Percentiles rank a stretch among this genome's conserved stretches.
These are phyloP conservation scores for Erodium maritimum DNA, from an alignment of 345 rosid genomes.

Conservation along the genomic window DNA sequence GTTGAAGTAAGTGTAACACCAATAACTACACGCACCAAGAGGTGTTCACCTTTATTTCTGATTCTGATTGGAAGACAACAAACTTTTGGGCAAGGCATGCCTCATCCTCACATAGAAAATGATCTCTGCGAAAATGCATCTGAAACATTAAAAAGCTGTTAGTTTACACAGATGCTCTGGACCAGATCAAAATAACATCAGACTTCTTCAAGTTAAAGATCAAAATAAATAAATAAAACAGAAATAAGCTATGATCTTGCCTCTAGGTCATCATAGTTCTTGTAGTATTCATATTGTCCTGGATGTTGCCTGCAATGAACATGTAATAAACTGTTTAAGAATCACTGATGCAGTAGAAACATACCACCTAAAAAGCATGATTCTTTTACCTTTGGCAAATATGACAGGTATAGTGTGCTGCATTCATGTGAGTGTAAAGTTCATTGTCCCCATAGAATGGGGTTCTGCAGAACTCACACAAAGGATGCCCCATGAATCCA, in stretches of 20 bases:
- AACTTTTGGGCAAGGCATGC: conserved; percentile 86
- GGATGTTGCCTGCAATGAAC: conserved; percentile 64
- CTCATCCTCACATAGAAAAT: conserved; percentile 91
- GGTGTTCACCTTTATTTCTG: conserved; percentile 71
- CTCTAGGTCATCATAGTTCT: conserved; percentile 88
- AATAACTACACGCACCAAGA: conserved; percentile 3
- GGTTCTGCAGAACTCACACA: conserved; percentile 77
- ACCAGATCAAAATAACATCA: not conserved
- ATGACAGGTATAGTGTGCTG: conserved; percentile 85
- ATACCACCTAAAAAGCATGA: not conserved
- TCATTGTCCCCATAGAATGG: conserved; percentile 96
- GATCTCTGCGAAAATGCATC: conserved; percentile 87
- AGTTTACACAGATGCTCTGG: not conserved
- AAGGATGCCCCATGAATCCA: conserved; percentile 89
- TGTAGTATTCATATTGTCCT: conserved; percentile 79
- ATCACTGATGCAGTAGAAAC: not conserved
- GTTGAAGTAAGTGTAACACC: too few relatives aligned
- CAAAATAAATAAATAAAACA: not conserved
- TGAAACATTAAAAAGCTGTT: conserved; percentile 17
- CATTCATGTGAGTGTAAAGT: conserved; percentile 77
- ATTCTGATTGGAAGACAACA: conserved; percentile 69
- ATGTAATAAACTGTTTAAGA: not conserved
- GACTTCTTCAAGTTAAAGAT: not conserved
- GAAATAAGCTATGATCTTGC: conserved; percentile 19
- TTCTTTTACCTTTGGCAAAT: conserved; percentile 70